Base-by-base conservation (phyloP, 345 rosid genomes). In the Melastoma malabathricum region DNA sequence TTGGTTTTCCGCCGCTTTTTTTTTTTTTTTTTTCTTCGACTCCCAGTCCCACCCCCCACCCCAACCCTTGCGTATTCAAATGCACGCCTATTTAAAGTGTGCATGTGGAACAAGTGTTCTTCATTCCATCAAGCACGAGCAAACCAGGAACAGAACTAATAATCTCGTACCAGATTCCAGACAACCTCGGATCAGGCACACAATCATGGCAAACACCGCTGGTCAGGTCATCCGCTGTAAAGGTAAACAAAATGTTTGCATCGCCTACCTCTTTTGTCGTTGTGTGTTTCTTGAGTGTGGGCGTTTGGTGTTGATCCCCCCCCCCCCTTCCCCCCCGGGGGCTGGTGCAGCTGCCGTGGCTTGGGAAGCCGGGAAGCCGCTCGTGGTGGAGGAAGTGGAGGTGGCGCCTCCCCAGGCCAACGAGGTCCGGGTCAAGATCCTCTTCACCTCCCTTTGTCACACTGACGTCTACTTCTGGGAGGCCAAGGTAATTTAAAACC, bases 281-380 rank as follows among this genome's bases (percentile, higher is more conserved):
- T 2, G 22, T 1, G 0, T 2, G 1, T 43, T 15, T 5, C 13
- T 10, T 31, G n/a, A 22, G 29, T 34, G 16, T 27, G n/a, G n/a
- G n/a, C n/a, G n/a, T 51, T 4, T 3, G 43, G 0, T 25, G 31
- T 10, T 19, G n/a, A n/a, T n/a, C n/a, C n/a, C n/a, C n/a, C n/a
- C n/a, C n/a, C n/a, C n/a, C n/a, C n/a, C n/a, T n/a, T n/a, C n/a
- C n/a, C n/a, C n/a, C n/a, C n/a, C n/a, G n/a, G 23, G 31, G 6
- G 15, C 20, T 3, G 8, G 17, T 64, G 61, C 48, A 72, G 83
- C 78, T 65, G 80, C 75, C 6, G 75, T 78, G 41, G 75, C 76
- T 18, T 78, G 80, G 80, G 78, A 78, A 54, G 78, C 83, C 13
- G 78, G 80, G 29, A 78, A 78, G 70, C 80, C 80, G 58, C 48